A percentile compares a stretch with the other conserved stretches of the same genome.
Conservation (phyloP, 148 eudicot genomes). For the Vaccinium macrocarpon region DNA sequence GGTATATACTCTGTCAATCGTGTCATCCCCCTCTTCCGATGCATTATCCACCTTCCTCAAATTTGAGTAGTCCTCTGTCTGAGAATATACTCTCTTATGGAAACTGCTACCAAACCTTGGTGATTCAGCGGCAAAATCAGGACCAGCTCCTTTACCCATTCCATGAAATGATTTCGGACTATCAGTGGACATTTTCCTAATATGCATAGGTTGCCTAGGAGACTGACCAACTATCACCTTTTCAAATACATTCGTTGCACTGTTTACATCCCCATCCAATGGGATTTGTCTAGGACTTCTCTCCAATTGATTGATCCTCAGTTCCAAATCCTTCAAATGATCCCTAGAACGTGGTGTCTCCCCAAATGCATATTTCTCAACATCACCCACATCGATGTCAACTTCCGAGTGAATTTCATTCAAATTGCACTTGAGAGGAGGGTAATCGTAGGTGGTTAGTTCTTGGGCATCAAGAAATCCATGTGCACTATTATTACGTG, state of each 20-base stretch:
- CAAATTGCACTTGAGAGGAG: slow-evolving; percentile 64
- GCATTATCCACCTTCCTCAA: slow-evolving; percentile 50
- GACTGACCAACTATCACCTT: slow-evolving; percentile 71
- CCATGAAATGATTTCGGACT: slow-evolving; percentile 43
- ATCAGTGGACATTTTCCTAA: slow-evolving; percentile 49
- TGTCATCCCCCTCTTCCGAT: slow-evolving; percentile 69
- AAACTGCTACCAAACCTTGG: slow-evolving; percentile 58
- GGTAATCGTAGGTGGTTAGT: slow-evolving; percentile 52
- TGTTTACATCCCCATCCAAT: slow-evolving; percentile 38
- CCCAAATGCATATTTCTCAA: slow-evolving; percentile 66
- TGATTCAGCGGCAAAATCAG: slow-evolving; percentile 44
- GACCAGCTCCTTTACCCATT: slow-evolving; percentile 42
- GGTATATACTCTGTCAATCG: slow-evolving; percentile 84
- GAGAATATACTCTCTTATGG: slow-evolving; percentile 39
- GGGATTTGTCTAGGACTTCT: slow-evolving; percentile 50
- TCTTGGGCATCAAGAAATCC: slow-evolving; percentile 41
- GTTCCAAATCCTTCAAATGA: slow-evolving; percentile 65
- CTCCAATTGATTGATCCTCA: slow-evolving; percentile 77
- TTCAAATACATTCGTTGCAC: slow-evolving; percentile 53
- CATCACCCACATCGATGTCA: slow-evolving; percentile 57
- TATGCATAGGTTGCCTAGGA: slow-evolving; percentile 48
- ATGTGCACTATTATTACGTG: slow-evolving; percentile 42
- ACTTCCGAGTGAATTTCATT: slow-evolving; percentile 43
- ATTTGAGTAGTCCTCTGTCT: slow-evolving; percentile 36
- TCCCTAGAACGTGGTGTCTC: slow-evolving; percentile 63